phyloP scores from a whole-genome alignment of 805 yeast species.

The Lipomyces sp. region DNA sequence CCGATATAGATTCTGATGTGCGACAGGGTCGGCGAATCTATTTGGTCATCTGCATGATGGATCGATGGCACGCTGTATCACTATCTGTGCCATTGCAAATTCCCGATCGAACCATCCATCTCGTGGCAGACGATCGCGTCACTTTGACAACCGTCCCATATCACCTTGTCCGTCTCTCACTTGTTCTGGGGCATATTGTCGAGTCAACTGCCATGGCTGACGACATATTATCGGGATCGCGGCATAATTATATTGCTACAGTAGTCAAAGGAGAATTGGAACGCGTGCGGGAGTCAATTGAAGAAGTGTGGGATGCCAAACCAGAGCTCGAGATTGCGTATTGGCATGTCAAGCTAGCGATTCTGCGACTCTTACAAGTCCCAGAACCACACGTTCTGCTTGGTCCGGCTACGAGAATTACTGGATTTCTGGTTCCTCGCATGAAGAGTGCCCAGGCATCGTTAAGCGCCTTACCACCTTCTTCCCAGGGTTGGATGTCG shows the following conservation, averaged over 20 bases:
- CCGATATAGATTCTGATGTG: conserved; percentile 37
- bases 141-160: conserved; percentile 28
- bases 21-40: conserved; percentile 40
- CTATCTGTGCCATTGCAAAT: conserved; percentile 39
- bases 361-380: conserved; percentile 27
- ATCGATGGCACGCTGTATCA: conserved; percentile 42
- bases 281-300: conserved; percentile 38
- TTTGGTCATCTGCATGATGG: conserved; percentile 41
- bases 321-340: conserved; percentile 34
- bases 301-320: conserved; percentile 37
- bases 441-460: conserved; percentile 9
- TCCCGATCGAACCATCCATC: conserved; percentile 37
- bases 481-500: conserved; percentile 5
- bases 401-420: conserved; percentile 36
- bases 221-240: conserved; percentile 12
- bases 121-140: conserved; percentile 34
- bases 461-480: conserved; percentile 27
- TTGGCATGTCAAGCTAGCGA: conserved; percentile 36
- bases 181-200: conserved; percentile 38
- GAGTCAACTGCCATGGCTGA: conserved; percentile 29
- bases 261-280: conserved; percentile 38
- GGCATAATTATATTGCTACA: conserved; percentile 24
- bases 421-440: conserved; percentile 21
- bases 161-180: conserved; percentile 35
- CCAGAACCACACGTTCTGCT: conserved; percentile 36